A percentile compares a stretch with the other conserved stretches of the same genome.
These are phyloP conservation scores for Chloris gayana DNA, from an alignment of 176 grass and related monocot species.

Conservation along the genomic window DNA sequence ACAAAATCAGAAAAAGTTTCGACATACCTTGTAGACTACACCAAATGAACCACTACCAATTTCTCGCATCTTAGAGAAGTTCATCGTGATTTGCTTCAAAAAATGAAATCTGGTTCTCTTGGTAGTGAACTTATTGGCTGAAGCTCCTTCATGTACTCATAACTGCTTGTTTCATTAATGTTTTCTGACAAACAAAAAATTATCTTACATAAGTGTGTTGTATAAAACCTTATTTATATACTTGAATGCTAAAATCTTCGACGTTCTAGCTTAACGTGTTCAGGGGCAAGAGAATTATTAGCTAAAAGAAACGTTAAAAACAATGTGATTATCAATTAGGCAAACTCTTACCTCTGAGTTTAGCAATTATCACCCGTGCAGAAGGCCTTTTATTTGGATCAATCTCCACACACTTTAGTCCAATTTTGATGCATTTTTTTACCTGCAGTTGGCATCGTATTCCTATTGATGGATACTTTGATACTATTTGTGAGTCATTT, in stretches of 20 bases:
- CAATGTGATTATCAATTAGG: too few relatives aligned
- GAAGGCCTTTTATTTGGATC: slow-evolving; percentile 18
- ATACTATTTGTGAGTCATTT: background rate
- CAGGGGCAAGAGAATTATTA: too few relatives aligned
- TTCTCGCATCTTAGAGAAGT: background rate
- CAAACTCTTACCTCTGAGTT: background rate
- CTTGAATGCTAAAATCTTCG: background rate
- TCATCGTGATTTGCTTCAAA: background rate
- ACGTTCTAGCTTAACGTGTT: background rate
- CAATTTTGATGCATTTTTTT: slow-evolving; percentile 36
- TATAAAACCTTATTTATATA: background rate
- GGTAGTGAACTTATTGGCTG: background rate
- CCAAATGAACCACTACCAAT: slow-evolving; percentile 33
- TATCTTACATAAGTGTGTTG: background rate
- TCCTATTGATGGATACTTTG: slow-evolving; percentile 26
- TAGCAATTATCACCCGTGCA: background rate
- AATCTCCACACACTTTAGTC: slow-evolving; percentile 19
- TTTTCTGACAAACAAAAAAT: slow-evolving; percentile 5
- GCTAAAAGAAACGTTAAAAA: too few relatives aligned
- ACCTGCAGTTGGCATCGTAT: background rate
- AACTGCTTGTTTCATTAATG: background rate
- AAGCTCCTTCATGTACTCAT: background rate
- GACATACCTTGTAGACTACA: slow-evolving; percentile 38
- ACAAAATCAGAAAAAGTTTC: background rate
- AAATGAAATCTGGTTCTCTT: background rate